Percentiles rank a stretch among this genome's conserved stretches.
phyloP scores from a whole-genome alignment of 2,329 filamentous ascomycete species.

The Xylariaceae sp. region DNA sequence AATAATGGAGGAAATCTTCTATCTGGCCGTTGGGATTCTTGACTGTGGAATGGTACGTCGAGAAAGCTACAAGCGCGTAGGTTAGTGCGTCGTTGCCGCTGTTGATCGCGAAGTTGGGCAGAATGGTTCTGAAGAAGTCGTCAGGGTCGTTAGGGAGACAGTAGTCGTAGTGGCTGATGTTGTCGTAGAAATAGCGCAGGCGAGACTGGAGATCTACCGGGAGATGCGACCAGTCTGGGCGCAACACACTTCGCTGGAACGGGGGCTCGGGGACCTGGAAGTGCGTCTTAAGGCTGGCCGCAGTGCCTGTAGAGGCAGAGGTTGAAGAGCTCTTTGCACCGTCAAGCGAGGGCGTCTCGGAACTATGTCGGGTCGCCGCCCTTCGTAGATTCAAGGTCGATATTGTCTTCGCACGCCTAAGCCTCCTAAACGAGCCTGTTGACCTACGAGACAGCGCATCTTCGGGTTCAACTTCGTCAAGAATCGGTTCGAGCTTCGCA shows the following conservation, averaged over 20 bases:
- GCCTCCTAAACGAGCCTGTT: constrained; percentile 13
- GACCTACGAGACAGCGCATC: constrained; percentile 21
- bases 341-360: constrained; percentile 47
- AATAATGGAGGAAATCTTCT: constrained; percentile 77
- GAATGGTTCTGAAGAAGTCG: constrained; percentile 64
- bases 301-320: constrained; percentile 39
- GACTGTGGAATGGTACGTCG: constrained; percentile 78
- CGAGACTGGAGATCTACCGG: constrained; percentile 69
- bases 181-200: constrained; percentile 67
- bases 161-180: constrained; percentile 78
- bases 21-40: constrained; percentile 64
- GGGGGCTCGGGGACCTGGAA: constrained; percentile 24
- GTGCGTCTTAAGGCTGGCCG: constrained; percentile 27
- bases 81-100: constrained; percentile 65
- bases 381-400: constrained; percentile 31
- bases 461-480: constrained; percentile 44
- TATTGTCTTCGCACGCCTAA: constrained; percentile 30
- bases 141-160: constrained; percentile 63
- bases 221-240: constrained; percentile 48
- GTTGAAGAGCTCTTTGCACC: constrained; percentile 46
- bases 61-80: constrained; percentile 80
- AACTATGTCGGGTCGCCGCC: constrained; percentile 34
- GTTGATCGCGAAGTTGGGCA: constrained; percentile 64
- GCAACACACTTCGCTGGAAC: constrained; percentile 19
- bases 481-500: constrained; percentile 43